Percentiles rank a stretch among this genome's conserved stretches.
Evolutionary conservation across 768 basidiomycete species (phyloP).

Genomic region (Suillus discolor): DNA sequence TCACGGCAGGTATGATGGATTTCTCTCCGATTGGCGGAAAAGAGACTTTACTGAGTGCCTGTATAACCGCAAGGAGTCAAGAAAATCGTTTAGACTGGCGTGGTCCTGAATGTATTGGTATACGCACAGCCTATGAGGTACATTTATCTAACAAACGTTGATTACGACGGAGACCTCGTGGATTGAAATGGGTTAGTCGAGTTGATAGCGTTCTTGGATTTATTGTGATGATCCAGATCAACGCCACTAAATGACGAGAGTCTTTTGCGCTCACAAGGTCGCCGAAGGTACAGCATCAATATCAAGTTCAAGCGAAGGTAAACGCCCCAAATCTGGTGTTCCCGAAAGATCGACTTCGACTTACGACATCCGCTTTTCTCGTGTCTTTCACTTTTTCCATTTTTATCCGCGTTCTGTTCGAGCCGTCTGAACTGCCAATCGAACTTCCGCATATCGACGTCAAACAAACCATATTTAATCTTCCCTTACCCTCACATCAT

Average conservation of each 20-base stretch:
- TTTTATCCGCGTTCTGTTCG: constrained; percentile 14
- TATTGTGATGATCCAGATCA: not conserved
- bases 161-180: not conserved
- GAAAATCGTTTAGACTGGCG: not conserved
- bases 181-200: not conserved
- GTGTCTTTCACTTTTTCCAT: constrained; percentile 31
- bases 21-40: not conserved
- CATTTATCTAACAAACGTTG: too few relatives aligned
- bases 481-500: constrained; percentile 15
- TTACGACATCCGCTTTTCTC: constrained; percentile 39
- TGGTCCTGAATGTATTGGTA: not conserved
- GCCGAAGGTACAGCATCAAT: not conserved
- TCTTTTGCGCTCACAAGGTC: not conserved
- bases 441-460: constrained; percentile 34
- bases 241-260: not conserved
- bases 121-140: not conserved
- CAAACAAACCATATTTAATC: constrained; percentile 18
- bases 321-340: constrained; percentile 25
- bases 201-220: too few relatives aligned
- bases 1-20: not conserved
- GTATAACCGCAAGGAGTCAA: not conserved
- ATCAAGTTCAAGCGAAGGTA: not conserved
- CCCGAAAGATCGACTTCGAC: constrained; percentile 31
- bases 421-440: constrained; percentile 12
- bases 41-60: not conserved